These are phyloP conservation scores for Lichtheimia corymbifera DNA, from an alignment of 371 early-diverging fungal genomes.

Conservation along the genomic window DNA sequence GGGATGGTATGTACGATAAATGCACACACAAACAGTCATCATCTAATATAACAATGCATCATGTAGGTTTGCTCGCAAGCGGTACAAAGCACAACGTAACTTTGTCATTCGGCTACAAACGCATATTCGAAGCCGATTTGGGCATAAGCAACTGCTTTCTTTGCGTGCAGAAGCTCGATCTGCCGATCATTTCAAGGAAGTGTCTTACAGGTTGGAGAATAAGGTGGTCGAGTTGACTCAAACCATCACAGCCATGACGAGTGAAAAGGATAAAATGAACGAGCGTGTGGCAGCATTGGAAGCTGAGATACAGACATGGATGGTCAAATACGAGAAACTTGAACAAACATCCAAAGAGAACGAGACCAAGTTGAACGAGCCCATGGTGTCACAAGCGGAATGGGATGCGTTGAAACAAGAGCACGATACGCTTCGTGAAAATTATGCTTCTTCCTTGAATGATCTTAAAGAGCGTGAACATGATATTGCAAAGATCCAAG, in stretches of 20 bases:
- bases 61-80: conserved; percentile 54
- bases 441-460: conserved; percentile 44
- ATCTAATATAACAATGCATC: not conserved
- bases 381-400: conserved; percentile 58
- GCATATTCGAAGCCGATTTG: conserved; percentile 74
- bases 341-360: conserved; percentile 42
- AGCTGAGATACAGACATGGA: conserved; percentile 61
- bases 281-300: conserved; percentile 60
- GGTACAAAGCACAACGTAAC: conserved; percentile 49
- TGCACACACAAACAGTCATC: not conserved
- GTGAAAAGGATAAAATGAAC: conserved; percentile 63
- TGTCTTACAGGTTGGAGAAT: conserved; percentile 89
- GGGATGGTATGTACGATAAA: conserved; percentile 39
- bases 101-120: conserved; percentile 80
- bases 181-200: conserved; percentile 89
- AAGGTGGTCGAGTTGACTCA: conserved; percentile 94
- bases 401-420: conserved; percentile 54
- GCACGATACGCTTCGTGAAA: conserved; percentile 32
- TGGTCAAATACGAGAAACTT: conserved; percentile 65
- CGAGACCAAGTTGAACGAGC: conserved; percentile 49
- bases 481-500: conserved; percentile 63
- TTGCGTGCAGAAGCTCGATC: conserved; percentile 85
- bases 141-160: conserved; percentile 59
- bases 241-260: conserved; percentile 63
- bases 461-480: conserved; percentile 56